Conservation (phyloP, 169 alveolate species). For the Eimeria necatrix region DNA sequence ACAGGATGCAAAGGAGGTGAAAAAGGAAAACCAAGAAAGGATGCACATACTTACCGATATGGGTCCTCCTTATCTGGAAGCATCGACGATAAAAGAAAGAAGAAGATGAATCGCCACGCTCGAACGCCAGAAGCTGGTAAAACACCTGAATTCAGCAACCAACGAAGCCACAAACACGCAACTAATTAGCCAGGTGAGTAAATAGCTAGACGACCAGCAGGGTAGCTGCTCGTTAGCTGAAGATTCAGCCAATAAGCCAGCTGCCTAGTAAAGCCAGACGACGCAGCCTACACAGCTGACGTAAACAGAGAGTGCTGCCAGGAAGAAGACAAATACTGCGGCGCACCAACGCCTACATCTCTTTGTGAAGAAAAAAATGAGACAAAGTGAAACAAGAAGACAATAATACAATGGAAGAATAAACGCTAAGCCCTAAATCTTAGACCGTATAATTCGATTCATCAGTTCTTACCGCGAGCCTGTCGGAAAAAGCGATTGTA, state of each 20-base stretch:
- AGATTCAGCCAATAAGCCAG: not conserved
- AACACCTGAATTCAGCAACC: not conserved
- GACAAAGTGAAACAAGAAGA: no score
- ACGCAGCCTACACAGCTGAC: not conserved
- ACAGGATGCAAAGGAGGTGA: not conserved
- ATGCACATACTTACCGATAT: not conserved
- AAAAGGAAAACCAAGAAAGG: not conserved
- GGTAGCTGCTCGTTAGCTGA: not conserved
- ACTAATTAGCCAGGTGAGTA: not conserved
- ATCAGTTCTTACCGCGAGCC: not conserved
- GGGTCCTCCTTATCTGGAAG: slow-evolving; percentile 14
- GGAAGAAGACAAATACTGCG: no score
- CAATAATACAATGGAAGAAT: no score
- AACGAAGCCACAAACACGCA: not conserved
- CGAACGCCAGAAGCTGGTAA: slow-evolving; percentile 27
- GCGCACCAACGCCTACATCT: no score
- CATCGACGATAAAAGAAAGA: not conserved
- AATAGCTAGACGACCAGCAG: not conserved
- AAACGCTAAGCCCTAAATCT: no score
- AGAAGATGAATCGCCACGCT: slow-evolving; percentile 5
- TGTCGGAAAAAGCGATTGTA: not conserved
- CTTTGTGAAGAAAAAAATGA: no score
- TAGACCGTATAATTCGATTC: no score
- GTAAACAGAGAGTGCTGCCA: not conserved
- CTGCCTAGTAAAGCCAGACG: not conserved